phyloP scores from a whole-genome alignment of 2,329 filamentous ascomycete genomes.

The Hypoxylon sp. region DNA sequence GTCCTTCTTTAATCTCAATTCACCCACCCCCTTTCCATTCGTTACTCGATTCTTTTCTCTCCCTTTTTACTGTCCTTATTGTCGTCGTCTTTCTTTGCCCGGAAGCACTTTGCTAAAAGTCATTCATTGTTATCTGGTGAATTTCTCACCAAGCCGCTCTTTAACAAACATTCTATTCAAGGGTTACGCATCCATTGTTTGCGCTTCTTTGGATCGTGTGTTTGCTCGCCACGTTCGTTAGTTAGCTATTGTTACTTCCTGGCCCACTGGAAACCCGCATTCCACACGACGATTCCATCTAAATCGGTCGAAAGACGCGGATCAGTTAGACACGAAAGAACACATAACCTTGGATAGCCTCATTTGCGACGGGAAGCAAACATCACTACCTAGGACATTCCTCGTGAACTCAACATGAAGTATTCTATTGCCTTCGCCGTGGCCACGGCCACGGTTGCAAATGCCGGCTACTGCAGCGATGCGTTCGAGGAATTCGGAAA shows the following conservation, averaged over 20 bases:
- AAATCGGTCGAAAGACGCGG: slow-evolving; percentile 29
- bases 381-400: slow-evolving; percentile 28
- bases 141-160: slow-evolving; percentile 53
- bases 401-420: slow-evolving; percentile 44
- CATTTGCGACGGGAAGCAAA: slow-evolving; percentile 19
- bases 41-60: slow-evolving; percentile 26
- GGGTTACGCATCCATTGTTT: slow-evolving; percentile 37
- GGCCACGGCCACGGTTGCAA: slow-evolving; percentile 49
- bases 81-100: slow-evolving; percentile 45
- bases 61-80: slow-evolving; percentile 38
- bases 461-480: slow-evolving; percentile 47
- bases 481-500: slow-evolving; percentile 50
- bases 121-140: slow-evolving; percentile 54
- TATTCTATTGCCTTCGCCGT: slow-evolving; percentile 49
- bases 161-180: slow-evolving; percentile 48
- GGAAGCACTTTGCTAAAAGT: slow-evolving; percentile 49
- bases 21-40: slow-evolving; percentile 42
- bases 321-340: slow-evolving; percentile 19
- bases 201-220: slow-evolving; percentile 27
- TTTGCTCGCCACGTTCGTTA: slow-evolving; percentile 50
- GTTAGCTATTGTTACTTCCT: slow-evolving; percentile 39
- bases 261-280: slow-evolving; percentile 28
- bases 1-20: slow-evolving; percentile 49
- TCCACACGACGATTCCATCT: slow-evolving; percentile 26
- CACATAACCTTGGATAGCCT: slow-evolving; percentile 21